Percentiles rank a stretch among this genome's conserved stretches.
Evolutionary conservation across 2,329 filamentous ascomycete genomes (phyloP).

Genomic region (Helminthosporium solani): DNA sequence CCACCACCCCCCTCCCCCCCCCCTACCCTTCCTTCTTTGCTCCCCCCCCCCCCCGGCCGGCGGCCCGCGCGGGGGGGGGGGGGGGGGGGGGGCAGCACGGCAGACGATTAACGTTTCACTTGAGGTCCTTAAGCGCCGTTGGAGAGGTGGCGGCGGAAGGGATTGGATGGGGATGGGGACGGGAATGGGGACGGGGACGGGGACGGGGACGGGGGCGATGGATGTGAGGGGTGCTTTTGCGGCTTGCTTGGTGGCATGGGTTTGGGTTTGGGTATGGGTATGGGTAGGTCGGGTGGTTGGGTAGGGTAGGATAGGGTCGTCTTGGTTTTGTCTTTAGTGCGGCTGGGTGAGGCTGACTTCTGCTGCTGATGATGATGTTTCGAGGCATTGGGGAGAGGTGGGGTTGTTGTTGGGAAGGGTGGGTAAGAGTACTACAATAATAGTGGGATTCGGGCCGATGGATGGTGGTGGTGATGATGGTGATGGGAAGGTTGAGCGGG

Average conservation of each 20-base stretch:
- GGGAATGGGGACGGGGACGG: too few relatives aligned
- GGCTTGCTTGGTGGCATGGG: slow-evolving; percentile 2
- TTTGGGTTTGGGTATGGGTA: too few relatives aligned
- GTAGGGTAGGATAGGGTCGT: background rate
- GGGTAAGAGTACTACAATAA: too few relatives aligned
- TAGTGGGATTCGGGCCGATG: too few relatives aligned
- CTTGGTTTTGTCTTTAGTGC: too few relatives aligned
- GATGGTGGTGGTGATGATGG: too few relatives aligned
- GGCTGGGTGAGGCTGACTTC: slow-evolving; percentile 5
- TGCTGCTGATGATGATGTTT: background rate
- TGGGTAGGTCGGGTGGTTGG: background rate
- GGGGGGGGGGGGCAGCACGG: too few relatives aligned
- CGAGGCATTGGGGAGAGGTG: background rate
- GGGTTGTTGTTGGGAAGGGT: background rate
- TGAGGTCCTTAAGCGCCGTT: background rate
- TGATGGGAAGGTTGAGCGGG: too few relatives aligned
- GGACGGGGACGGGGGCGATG: background rate
- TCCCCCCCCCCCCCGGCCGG: too few relatives aligned
- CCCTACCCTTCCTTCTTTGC: too few relatives aligned
- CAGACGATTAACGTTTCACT: background rate
- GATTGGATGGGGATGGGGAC: background rate
- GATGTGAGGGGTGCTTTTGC: slow-evolving; percentile 2
- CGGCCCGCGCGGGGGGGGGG: too few relatives aligned
- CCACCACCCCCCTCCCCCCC: too few relatives aligned
- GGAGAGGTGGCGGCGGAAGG: background rate